Conservation (phyloP, 2,329 filamentous ascomycete species). For the Hyphodiscus sp. region DNA sequence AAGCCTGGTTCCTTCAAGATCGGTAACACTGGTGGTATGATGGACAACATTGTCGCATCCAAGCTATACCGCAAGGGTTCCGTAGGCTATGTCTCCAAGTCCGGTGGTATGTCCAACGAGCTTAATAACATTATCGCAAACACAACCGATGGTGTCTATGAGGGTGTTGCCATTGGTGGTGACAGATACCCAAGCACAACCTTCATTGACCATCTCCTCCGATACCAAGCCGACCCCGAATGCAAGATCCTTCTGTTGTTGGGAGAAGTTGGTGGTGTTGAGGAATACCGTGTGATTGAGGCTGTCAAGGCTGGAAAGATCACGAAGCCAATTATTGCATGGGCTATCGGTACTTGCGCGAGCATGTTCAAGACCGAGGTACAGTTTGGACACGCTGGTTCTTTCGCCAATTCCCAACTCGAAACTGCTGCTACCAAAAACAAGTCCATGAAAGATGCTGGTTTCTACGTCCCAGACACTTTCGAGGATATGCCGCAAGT, state of each 20-base stretch:
- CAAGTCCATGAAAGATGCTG: slow-evolving; percentile 90
- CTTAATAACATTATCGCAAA: slow-evolving; percentile 99
- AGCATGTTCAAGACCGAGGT: slow-evolving; percentile 99
- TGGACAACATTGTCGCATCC: slow-evolving; percentile 99
- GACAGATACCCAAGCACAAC: slow-evolving; percentile 98
- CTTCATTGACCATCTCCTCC: slow-evolving; percentile 96
- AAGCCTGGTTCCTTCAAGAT: slow-evolving; percentile 99
- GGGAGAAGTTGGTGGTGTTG: slow-evolving; percentile 97
- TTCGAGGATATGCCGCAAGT: slow-evolving; percentile 87
- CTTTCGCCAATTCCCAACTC: slow-evolving; percentile 98
- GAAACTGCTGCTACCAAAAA: slow-evolving; percentile 97
- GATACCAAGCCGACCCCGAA: slow-evolving; percentile 92
- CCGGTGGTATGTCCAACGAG: slow-evolving; percentile 99
- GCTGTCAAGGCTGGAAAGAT: slow-evolving; percentile 91
- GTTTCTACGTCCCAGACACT: slow-evolving; percentile 89
- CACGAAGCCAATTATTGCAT: slow-evolving; percentile 97
- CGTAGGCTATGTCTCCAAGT: slow-evolving; percentile 99
- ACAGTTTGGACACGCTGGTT: slow-evolving; percentile 97
- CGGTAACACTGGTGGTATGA: slow-evolving; percentile 99
- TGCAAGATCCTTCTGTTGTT: slow-evolving; percentile 97
- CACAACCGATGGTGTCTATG: slow-evolving; percentile 95
- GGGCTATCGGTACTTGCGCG: slow-evolving; percentile 98
- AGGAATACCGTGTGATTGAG: slow-evolving; percentile 99
- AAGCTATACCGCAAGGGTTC: slow-evolving; percentile 99
- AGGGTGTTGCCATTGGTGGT: slow-evolving; percentile 98